phyloP scores from a whole-genome alignment of 306 rosid species.

The Datisca glomerata region DNA sequence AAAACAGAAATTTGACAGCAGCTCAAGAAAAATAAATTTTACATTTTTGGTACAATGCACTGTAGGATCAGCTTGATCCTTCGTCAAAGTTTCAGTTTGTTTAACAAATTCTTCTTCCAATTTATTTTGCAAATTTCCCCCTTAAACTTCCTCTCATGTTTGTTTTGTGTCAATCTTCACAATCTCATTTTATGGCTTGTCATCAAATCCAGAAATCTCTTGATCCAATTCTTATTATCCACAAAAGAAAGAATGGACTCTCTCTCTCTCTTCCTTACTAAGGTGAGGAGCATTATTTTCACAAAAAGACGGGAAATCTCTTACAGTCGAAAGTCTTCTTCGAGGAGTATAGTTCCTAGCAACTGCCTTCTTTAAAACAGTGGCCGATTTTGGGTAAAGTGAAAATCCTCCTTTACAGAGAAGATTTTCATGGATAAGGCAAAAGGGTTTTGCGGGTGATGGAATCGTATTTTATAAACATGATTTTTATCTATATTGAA shows the following conservation, averaged over 20 bases:
- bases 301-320: conserved; percentile 54
- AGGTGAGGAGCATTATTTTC: conserved; percentile 37
- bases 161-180: neutral
- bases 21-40: too few relatives aligned
- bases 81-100: conserved; percentile 8
- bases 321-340: conserved; percentile 44
- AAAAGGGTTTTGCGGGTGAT: too few relatives aligned
- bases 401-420: too few relatives aligned
- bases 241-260: conserved; percentile 7
- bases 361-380: conserved; percentile 15
- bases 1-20: too few relatives aligned
- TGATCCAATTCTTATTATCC: conserved; percentile 13
- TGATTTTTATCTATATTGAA: too few relatives aligned
- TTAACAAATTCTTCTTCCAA: conserved; percentile 1
- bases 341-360: conserved; percentile 38
- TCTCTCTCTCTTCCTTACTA: conserved; percentile 14
- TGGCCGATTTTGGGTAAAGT: too few relatives aligned
- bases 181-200: conserved; percentile 3
- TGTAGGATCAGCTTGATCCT: conserved; percentile 4
- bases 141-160: conserved; percentile 17
- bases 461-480: too few relatives aligned
- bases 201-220: conserved; percentile 20
- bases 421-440: too few relatives aligned
- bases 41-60: neutral
- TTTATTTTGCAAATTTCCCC: conserved; percentile 13